Evolutionary conservation across 148 eudicot species (phyloP), one percentile per base, ranked within the genome.

Genomic region (Rhododendron vialii): DNA sequence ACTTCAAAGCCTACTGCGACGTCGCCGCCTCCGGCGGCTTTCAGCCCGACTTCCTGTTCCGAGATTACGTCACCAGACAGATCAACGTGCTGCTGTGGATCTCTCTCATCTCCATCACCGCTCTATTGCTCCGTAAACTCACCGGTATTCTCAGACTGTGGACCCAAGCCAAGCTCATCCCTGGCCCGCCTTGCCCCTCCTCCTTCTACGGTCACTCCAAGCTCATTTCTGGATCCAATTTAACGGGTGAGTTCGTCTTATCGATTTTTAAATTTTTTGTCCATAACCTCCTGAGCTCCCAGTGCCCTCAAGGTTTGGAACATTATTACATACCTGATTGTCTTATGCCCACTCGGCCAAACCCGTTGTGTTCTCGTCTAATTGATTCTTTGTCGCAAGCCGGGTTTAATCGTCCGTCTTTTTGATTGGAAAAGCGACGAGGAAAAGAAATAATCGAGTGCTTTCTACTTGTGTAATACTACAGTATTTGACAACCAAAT

Each of bases 31-130:
- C 5, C 45, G 2, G 22, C 35, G 2, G 59, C 55, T 80, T 51
- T 1, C 36, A 26, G 36, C 3, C 65, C n/a, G 84, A 63, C 22
- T 73, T 88, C 75, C 35, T 91, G 69, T 61, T 91, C 41, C 78
- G 78, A 30, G 93, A 91, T 28, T 91, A 90, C 78, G 92, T 86
- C 24, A 47, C 84, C 75, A 83, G 90, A n/a, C 91, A 91, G 88
- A 79, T 93, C 83, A 93, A 93, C 80, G 84, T 88, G 63, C 84
- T 92, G 71, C 89, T 93, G 53, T 93, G 95, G 95, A 4, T 93
- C 13, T 84, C 86, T 53, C 89, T 93, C 84, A 78, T 92, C 48
- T 84, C 87, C 67, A 20, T 91, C 84, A 92, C 93, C 5, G 83
- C 76, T 20, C 71, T 90, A 81, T 86, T 91, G 85, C 48, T 92